Percentiles rank a stretch among this genome's conserved stretches.
These are phyloP conservation scores for Emericellopsis terricola DNA, from an alignment of 495 filamentous ascomycete genomes.

Conservation along the genomic window DNA sequence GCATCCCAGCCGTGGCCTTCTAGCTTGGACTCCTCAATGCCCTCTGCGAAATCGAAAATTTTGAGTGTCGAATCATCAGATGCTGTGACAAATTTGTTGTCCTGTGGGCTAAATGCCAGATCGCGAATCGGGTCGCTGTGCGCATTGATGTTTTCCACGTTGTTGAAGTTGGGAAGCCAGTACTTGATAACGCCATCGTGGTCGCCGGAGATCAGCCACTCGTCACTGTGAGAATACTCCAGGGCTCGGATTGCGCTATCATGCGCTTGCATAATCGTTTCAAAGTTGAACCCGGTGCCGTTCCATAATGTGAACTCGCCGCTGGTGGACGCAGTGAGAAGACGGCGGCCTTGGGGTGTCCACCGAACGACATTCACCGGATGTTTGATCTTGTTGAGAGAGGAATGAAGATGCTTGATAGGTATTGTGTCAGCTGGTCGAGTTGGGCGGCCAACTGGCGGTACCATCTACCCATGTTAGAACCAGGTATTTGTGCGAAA, in stretches of 20 bases:
- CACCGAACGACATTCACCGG: conserved; percentile 94
- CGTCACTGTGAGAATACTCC: conserved; percentile 80
- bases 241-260: conserved; percentile 81
- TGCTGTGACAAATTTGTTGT: conserved; percentile 88
- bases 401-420: conserved; percentile 80
- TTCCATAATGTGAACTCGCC: conserved; percentile 99
- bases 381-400: conserved; percentile 92
- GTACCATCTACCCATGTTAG: conserved; percentile 82
- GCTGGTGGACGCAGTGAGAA: conserved; percentile 85
- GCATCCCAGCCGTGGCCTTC: conserved; percentile 92
- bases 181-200: conserved; percentile 93
- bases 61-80: conserved; percentile 86
- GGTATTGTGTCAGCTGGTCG: conserved; percentile 71
- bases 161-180: conserved; percentile 99
- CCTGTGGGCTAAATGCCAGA: conserved; percentile 82
- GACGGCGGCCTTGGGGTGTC: conserved; percentile 85
- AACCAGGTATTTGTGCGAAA: no score
- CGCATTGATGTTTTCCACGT: conserved; percentile 84
- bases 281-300: conserved; percentile 96
- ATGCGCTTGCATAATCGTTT: conserved; percentile 97
- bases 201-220: conserved; percentile 92
- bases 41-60: conserved; percentile 90
- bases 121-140: conserved; percentile 81
- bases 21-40: conserved; percentile 59
- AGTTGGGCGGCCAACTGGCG: conserved; percentile 53